Evolutionary conservation across 352 stramenopile genomes (phyloP), one percentile per base, ranked within the genome.

Genomic region (Phytophthora capsici): DNA sequence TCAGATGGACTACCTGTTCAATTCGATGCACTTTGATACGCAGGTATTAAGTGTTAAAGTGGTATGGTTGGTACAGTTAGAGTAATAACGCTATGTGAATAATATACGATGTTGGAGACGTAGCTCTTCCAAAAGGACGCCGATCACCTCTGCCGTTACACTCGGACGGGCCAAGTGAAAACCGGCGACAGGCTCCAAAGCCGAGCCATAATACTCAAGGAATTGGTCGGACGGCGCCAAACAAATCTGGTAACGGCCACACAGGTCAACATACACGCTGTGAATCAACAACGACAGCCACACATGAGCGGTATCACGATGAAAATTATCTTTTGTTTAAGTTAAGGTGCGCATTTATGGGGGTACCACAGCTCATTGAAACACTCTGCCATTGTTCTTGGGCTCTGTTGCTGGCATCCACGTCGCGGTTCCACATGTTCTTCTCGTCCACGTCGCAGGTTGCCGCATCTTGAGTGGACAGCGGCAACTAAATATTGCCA

Each of bases 121-220:
- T 22, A 45, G 0, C 32, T 16, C 32, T 63, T 63, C 37, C 23
- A 23, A 66, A 61, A 41, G 34, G 45, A 16, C 28, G 40, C n/a
- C 23, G 52, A 25, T 17, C 56, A 67, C 46, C 43, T 66, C 56
- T 71, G 56, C 63, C 56, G 46, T 64, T 63, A 49, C 40, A 48
- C 30, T 44, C 32, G 10, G 28, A 10, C 28, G 28, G 7, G 8
- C 28, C 28, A 34, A 40, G 51, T 50, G 17, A 52, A 28, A 68
- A 63, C 50, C 25, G 49, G 58, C 56, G 56, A 64, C 46, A 50
- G 26, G 25, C n/a, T 22, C 30, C 50, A 61, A 36, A 60, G 43
- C 32, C 28, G 40, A 43, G 41, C 54, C 54, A 46, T 20, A 19
- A 13, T n/a, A n/a, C n/a, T 32, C 48, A 44, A 46, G 20, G 16